These are phyloP conservation scores for Cryptococcus sp. DNA, from an alignment of 1,284 basidiomycete species.

Conservation along the genomic window DNA sequence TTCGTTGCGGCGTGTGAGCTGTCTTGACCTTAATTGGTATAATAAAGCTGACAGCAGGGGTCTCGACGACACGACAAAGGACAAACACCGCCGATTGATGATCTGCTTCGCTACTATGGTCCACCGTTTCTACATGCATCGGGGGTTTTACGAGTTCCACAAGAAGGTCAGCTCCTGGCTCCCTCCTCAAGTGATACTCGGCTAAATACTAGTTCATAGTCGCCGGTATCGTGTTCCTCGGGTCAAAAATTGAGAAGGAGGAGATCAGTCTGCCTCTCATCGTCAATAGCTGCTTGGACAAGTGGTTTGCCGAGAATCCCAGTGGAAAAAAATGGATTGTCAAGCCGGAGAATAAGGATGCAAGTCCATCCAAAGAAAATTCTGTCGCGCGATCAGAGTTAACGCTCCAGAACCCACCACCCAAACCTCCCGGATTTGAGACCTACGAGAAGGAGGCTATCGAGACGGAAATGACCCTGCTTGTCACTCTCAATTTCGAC, in stretches of 20 bases:
- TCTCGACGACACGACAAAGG: slow-evolving; percentile 10
- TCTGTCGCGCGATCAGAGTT: neutral
- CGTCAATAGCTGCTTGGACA: slow-evolving; percentile 30
- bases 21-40: no score
- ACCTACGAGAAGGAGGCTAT: slow-evolving; percentile 68
- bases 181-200: slow-evolving; percentile 35
- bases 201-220: no score
- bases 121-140: slow-evolving; percentile 91
- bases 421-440: slow-evolving; percentile 55
- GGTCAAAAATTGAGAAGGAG: slow-evolving; percentile 62
- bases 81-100: slow-evolving; percentile 46
- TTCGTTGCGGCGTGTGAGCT: no score
- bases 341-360: neutral
- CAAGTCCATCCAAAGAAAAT: neutral
- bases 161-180: slow-evolving; percentile 17
- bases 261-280: slow-evolving; percentile 36
- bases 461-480: slow-evolving; percentile 69
- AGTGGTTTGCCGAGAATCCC: slow-evolving; percentile 38
- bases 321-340: slow-evolving; percentile 6
- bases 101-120: slow-evolving; percentile 83
- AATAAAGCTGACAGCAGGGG: neutral
- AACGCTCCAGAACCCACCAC: neutral
- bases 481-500: slow-evolving; percentile 88
- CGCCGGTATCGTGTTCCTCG: slow-evolving; percentile 81
- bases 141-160: slow-evolving; percentile 74